phyloP scores from a whole-genome alignment of 148 eudicot species.

The Cornus controversa region DNA sequence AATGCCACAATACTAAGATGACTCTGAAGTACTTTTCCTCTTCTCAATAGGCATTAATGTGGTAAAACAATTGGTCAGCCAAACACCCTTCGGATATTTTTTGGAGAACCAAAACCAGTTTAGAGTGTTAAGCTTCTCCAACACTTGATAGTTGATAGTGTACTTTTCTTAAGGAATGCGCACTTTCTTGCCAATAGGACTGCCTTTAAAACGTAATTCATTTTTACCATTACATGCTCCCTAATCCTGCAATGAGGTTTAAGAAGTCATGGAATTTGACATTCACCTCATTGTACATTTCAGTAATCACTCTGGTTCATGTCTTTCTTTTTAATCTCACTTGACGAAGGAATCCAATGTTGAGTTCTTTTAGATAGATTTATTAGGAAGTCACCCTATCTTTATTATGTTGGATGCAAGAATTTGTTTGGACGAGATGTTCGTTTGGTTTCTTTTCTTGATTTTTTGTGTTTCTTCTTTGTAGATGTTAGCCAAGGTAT shows the following conservation, averaged over 20 bases:
- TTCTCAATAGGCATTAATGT: neutral
- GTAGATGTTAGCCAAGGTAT: neutral
- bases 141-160: neutral
- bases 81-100: too few species aligned
- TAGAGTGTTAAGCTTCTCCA: neutral
- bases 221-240: neutral
- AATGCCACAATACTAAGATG: neutral
- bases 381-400: conserved; percentile 6
- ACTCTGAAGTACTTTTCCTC: neutral
- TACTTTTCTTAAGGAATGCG: neutral
- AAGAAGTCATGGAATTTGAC: neutral
- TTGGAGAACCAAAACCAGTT: neutral
- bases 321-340: neutral
- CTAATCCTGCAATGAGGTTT: neutral
- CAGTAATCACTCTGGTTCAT: neutral
- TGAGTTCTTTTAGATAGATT: neutral
- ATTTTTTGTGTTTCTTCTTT: conserved; percentile 21
- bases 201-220: neutral
- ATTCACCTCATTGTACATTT: neutral
- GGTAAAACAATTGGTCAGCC: neutral
- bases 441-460: conserved; percentile 24
- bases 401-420: conserved; percentile 14
- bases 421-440: conserved; percentile 21
- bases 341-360: neutral
- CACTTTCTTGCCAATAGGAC: neutral